Evolutionary conservation across 192 early-diverging fungal species (phyloP).

Genomic region (Diversispora epigaea): DNA sequence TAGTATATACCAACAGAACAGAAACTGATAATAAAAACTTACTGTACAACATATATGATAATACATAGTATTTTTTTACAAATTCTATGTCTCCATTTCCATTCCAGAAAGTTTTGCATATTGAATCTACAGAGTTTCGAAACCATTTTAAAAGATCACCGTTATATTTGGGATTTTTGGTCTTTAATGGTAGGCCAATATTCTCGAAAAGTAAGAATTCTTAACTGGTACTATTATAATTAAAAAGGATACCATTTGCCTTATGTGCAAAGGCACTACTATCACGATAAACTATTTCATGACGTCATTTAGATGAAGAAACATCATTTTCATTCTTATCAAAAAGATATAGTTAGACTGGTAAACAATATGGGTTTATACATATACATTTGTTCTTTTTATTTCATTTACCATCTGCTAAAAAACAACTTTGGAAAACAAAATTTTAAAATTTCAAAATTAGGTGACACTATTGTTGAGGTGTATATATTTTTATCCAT

Average conservation of each 20-base stretch:
- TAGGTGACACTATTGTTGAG: neutral
- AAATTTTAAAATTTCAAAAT: slow-evolving; percentile 6
- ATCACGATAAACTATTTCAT: neutral
- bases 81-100: neutral
- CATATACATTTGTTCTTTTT: neutral
- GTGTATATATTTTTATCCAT: slow-evolving; percentile 19
- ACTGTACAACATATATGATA: slow-evolving; percentile 1
- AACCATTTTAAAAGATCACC: slow-evolving; percentile 7
- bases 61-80: neutral
- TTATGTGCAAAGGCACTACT: slow-evolving; percentile 5
- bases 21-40: neutral
- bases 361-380: neutral
- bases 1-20: neutral
- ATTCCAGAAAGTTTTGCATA: slow-evolving; percentile 5
- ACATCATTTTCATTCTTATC: neutral
- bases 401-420: neutral
- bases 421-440: slow-evolving; percentile 8
- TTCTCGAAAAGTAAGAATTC: slow-evolving; percentile 18
- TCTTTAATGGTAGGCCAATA: neutral
- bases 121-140: slow-evolving; percentile 1
- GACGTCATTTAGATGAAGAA: slow-evolving; percentile 5
- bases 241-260: slow-evolving; percentile 25
- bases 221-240: slow-evolving; percentile 4
- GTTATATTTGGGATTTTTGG: neutral
- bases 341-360: slow-evolving; percentile 1